Conservation (phyloP, 2,329 filamentous ascomycete species). For the Trichophyton simii region DNA sequence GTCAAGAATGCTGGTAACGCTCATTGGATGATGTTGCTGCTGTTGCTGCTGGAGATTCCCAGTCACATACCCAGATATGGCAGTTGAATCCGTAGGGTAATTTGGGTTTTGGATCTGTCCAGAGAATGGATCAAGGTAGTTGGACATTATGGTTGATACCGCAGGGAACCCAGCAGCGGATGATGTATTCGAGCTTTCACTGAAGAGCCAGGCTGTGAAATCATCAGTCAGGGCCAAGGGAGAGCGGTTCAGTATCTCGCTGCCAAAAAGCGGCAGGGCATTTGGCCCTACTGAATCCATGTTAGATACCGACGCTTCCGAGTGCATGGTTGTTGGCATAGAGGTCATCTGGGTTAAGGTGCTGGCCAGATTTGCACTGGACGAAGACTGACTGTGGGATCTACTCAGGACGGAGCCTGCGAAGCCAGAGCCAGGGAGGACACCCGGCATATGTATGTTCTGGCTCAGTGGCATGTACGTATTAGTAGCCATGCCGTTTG, state of each 20-base stretch:
- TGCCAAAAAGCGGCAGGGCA: constrained; percentile 74
- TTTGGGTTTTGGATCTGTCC: constrained; percentile 39
- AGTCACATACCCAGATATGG: constrained; percentile 37
- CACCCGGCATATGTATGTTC: constrained; percentile 9
- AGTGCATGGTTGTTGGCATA: constrained; percentile 18
- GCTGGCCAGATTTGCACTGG: constrained; percentile 12
- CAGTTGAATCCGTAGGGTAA: constrained; percentile 36
- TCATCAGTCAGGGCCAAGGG: constrained; percentile 81
- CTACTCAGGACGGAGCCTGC: not conserved
- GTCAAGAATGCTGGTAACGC: constrained; percentile 73
- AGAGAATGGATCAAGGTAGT: constrained; percentile 30
- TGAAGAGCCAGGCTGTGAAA: constrained; percentile 76
- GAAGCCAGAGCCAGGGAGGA: constrained; percentile 7
- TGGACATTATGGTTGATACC: constrained; percentile 29
- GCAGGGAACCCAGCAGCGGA: constrained; percentile 40
- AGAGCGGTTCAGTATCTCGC: constrained; percentile 70
- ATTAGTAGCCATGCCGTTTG: constrained; percentile 10
- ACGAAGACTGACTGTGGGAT: constrained; percentile 10
- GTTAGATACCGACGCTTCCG: constrained; percentile 17
- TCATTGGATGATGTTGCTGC: constrained; percentile 65
- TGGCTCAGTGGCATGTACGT: constrained; percentile 9
- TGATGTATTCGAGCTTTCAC: constrained; percentile 46
- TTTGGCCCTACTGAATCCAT: constrained; percentile 29
- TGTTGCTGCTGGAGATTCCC: constrained; percentile 15
- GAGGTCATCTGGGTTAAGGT: constrained; percentile 12